phyloP scores from a whole-genome alignment of 441 rosid species.

The Mallotus repandus region DNA sequence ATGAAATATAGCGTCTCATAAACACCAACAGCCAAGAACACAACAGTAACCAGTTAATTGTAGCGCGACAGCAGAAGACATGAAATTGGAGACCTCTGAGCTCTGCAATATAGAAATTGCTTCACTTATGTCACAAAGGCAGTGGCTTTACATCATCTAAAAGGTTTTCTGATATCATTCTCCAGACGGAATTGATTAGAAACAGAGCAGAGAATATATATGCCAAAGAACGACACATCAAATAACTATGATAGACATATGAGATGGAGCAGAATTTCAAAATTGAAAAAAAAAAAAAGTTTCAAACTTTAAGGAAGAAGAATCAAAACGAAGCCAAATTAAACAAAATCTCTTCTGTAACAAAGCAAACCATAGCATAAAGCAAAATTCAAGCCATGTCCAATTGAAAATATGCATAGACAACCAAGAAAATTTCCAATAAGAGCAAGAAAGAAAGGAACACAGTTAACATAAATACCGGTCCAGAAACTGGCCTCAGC shows the following conservation, averaged over 20 bases:
- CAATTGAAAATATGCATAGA: neutral
- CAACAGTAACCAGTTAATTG: neutral
- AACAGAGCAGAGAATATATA: neutral
- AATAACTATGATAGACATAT: neutral
- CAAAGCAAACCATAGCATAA: too few relatives aligned
- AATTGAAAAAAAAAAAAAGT: conserved; percentile 1
- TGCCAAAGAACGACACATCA: neutral
- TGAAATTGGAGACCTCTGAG: neutral
- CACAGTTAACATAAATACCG: conserved; percentile 37
- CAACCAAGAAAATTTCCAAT: neutral
- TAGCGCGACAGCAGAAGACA: neutral
- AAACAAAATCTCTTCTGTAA: neutral
- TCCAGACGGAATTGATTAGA: neutral
- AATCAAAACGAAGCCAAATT: neutral
- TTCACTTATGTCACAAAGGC: neutral
- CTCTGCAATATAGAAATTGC: neutral
- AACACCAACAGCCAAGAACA: neutral
- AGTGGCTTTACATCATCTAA: neutral
- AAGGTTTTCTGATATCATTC: neutral
- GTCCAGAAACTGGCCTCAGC: conserved; percentile 96
- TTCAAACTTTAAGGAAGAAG: neutral
- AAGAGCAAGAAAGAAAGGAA: neutral
- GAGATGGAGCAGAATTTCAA: neutral
- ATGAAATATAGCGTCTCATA: neutral
- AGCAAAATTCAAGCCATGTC: neutral